phyloP scores from a whole-genome alignment of 2,329 filamentous ascomycete species.

The Tolypocladium paradoxum region DNA sequence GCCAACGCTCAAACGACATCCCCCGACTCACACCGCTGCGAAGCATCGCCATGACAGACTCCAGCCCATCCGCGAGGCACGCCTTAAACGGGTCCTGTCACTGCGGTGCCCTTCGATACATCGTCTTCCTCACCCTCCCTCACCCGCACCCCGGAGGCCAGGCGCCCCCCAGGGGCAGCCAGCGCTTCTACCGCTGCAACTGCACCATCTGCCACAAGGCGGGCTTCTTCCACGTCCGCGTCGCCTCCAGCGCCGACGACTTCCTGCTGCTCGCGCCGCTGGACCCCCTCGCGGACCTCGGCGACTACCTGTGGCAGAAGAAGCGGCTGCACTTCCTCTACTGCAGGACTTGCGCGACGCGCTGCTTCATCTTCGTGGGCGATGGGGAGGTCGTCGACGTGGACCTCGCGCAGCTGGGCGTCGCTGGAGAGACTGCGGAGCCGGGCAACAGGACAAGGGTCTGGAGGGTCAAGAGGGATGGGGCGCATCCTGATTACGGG shows the following conservation, averaged over 20 bases:
- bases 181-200: conserved; percentile 30
- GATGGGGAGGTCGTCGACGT: conserved; percentile 17
- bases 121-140: conserved; percentile 31
- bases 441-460: conserved; percentile 8
- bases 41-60: not conserved
- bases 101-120: conserved; percentile 31
- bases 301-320: conserved; percentile 26
- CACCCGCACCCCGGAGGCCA: conserved; percentile 10
- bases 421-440: not conserved
- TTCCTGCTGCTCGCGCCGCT: conserved; percentile 34
- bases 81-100: conserved; percentile 32
- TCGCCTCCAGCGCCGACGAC: conserved; percentile 23
- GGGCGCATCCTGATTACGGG: conserved; percentile 4
- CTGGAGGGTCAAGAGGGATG: conserved; percentile 18
- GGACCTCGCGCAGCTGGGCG: conserved; percentile 9
- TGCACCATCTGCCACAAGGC: conserved; percentile 38
- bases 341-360: conserved; percentile 33
- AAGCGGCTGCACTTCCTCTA: conserved; percentile 30
- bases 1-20: too few relatives aligned
- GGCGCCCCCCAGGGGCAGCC: conserved; percentile 7
- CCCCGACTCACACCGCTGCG: not conserved
- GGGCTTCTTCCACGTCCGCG: conserved; percentile 33
- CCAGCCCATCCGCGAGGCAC: not conserved
- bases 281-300: conserved; percentile 24
- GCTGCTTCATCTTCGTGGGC: conserved; percentile 29